Base-by-base conservation (phyloP, 306 rosid genomes). In the Elaeagnus macrophylla region DNA sequence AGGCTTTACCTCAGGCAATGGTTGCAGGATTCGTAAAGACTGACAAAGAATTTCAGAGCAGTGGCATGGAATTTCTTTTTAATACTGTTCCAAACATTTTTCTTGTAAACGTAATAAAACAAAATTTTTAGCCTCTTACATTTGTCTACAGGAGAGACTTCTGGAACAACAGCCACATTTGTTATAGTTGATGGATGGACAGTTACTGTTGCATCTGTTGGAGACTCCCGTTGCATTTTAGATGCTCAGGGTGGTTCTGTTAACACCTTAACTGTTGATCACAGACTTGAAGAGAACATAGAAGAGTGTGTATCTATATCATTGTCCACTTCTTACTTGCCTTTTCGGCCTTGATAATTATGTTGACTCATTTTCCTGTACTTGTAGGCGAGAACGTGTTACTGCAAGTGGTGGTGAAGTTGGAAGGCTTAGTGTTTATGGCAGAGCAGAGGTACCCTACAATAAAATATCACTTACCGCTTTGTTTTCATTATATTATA, bases 11-110 rank as follows among this genome's bases (percentile, higher is more conserved):
- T 12, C 88, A 94, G 48, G 97, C 97, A 1, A 55, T 86, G 82
- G 97, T 91, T 69, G 86, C 97, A 16, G 97, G 97, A 16, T 91
- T 91, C 72, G 97, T 91, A 65, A 91, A 91, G 74, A 84, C 97
- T 38, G 97, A 91, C 68, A 91, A 86, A 63, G 97, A 91, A 65
- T 91, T 91, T 49, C 97, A 91, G 76, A 78, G 80, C 63, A 74
- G 79, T 80, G 96, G 97, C 65, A 57, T 66, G 81, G 10, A 71
- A 51, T 72, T 67, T 46, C n/a, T 19, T 39, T 45, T 44, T 2
- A 25, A 39, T 46, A 36, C 4, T 9, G 35, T 19, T 10, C 42
- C 48, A 5, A 15, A n/a, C 59, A 19, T 14, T 16, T 8, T 6
- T 41, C 18, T 39, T 39, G 18, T 43, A 44, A 12, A 3, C 10